Base-by-base conservation (phyloP, 345 rosid species). In the Rubroshorea leprosula region DNA sequence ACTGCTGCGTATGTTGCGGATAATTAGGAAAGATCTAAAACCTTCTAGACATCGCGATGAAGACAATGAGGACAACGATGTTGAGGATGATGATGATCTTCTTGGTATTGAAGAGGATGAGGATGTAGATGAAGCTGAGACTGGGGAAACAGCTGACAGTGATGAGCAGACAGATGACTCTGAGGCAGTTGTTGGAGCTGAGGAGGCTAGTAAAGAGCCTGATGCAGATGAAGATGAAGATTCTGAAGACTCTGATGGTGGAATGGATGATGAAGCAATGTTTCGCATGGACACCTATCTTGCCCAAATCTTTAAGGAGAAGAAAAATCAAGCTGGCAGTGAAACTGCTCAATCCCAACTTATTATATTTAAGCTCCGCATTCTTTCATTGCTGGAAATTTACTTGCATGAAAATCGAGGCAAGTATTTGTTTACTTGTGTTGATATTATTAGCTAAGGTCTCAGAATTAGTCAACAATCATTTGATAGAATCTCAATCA, bases 251-350 rank as follows among this genome's bases (percentile, higher is more conserved):
- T 89, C 93, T 53, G 95, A 86, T 72, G 87, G 78, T 44, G 98
- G 81, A 51, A 81, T 90, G 97, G 97, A 94, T 69, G 99, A 90
- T 23, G 96, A 94, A 25, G 96, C 96, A 54, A 94, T 90, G 99
- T 87, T 94, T 76, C 84, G 83, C 50, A 90, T 90, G 96, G 99
- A 94, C 60, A 77, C 83, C 29, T 87, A 89, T 60, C 81, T 93
- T 62, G 99, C 92, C 5, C 92, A 73, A 74, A 90, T 90, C 53
- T 83, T 93, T 68, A 87, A 83, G 70, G 97, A 93, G 68, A 87
- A 78, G 71, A 90, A 80, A 82, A 93, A 78, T 74, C 97, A 85
- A 69, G 75, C 82, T 58, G 89, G 96, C 49, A 61, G 82, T 45
- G 99, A 93, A 78, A 79, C 92, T 69, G 89, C 99, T 58, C 99